Percentiles rank a stretch among this genome's conserved stretches.
Evolutionary conservation across 176 grass and related monocot species (phyloP).

Genomic region (Rhipidocladum racemiflorum): DNA sequence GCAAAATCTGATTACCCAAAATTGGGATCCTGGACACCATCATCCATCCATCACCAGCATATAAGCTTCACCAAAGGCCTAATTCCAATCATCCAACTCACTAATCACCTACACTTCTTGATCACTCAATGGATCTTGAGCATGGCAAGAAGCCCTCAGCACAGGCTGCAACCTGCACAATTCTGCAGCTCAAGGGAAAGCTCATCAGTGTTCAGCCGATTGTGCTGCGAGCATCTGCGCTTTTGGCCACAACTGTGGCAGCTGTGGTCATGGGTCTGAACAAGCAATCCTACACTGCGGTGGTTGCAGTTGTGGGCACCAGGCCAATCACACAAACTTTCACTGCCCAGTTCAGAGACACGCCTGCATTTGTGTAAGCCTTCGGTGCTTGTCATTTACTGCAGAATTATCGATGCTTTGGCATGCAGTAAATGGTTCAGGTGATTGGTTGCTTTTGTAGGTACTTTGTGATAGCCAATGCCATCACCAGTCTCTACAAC

Average conservation of each 20-base stretch:
- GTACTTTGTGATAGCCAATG: constrained; percentile 70
- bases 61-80: background rate
- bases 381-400: background rate
- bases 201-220: constrained; percentile 21
- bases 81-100: background rate
- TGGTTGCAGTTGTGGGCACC: constrained; percentile 72
- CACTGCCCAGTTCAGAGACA: constrained; percentile 58
- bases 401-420: background rate
- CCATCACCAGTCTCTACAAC: constrained; percentile 51
- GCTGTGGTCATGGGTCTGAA: constrained; percentile 65
- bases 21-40: background rate
- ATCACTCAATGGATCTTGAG: constrained; percentile 46
- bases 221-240: constrained; percentile 43
- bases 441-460: constrained; percentile 33
- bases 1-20: background rate
- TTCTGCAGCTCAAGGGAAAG: constrained; percentile 23
- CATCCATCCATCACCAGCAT: background rate
- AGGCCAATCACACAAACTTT: constrained; percentile 58
- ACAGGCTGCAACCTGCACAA: background rate
- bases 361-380: constrained; percentile 67
- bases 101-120: background rate
- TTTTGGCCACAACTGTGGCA: constrained; percentile 43
- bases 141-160: constrained; percentile 25
- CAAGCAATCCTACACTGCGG: constrained; percentile 49
- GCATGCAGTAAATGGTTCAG: background rate